phyloP scores from a whole-genome alignment of 108 stramenopile species.

The Craspedostauros australis region DNA sequence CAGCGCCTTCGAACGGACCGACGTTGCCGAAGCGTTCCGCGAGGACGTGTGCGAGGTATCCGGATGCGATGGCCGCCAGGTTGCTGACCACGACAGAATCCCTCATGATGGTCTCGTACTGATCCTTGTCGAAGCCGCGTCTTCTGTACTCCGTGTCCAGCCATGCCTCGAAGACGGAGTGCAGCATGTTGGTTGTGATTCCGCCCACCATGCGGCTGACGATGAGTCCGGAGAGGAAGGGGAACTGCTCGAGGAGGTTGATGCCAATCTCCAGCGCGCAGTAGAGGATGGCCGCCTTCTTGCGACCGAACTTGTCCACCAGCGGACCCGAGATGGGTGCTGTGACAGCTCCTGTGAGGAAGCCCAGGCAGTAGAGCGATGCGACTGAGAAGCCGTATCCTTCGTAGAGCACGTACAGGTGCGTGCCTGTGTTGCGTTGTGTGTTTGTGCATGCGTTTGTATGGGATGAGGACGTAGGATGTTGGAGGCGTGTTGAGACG shows the following conservation, averaged over 20 bases:
- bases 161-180: conserved; percentile 69
- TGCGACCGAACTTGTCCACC: conserved; percentile 63
- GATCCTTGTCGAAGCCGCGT: conserved; percentile 14
- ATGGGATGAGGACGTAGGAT: too few relatives aligned
- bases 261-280: conserved; percentile 62
- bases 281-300: conserved; percentile 61
- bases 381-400: conserved; percentile 46
- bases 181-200: conserved; percentile 52
- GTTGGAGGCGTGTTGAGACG: too few relatives aligned
- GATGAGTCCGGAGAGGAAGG: conserved; percentile 35
- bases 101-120: conserved; percentile 47
- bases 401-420: conserved; percentile 48
- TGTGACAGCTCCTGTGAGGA: conserved; percentile 35
- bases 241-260: conserved; percentile 51
- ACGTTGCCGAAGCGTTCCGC: conserved; percentile 51
- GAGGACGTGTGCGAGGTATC: conserved; percentile 42
- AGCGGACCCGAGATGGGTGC: conserved; percentile 62
- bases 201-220: conserved; percentile 64
- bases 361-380: conserved; percentile 38
- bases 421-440: conserved; percentile 29
- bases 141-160: conserved; percentile 56
- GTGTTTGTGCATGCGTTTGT: too few relatives aligned
- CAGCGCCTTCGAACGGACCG: conserved; percentile 73
- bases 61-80: conserved; percentile 63
- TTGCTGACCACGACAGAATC: conserved; percentile 59